These are phyloP conservation scores for Vaccinium darrowii DNA, from an alignment of 148 eudicot species.

Conservation along the genomic window DNA sequence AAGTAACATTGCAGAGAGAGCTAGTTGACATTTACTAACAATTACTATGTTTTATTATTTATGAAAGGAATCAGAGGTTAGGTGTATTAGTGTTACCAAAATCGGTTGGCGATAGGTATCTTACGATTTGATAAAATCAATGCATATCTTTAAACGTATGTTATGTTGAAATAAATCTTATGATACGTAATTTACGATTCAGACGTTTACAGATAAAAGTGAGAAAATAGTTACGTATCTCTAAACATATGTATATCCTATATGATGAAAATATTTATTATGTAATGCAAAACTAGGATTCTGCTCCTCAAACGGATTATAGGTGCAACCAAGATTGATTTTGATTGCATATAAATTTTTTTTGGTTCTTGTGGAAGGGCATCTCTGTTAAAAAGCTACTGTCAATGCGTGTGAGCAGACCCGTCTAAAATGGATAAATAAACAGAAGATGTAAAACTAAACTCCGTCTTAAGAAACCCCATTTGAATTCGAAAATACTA, in stretches of 20 bases:
- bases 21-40: conserved; percentile 10
- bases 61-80: not conserved
- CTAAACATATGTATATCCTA: not conserved
- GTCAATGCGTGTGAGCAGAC: not conserved
- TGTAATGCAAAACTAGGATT: conserved; percentile 3
- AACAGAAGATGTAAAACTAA: not conserved
- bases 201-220: not conserved
- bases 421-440: not conserved
- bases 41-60: not conserved
- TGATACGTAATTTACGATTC: not conserved
- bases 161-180: not conserved
- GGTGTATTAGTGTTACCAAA: not conserved
- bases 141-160: not conserved
- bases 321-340: not conserved
- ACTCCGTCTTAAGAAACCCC: not conserved
- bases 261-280: too few relatives aligned
- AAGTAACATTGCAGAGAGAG: conserved; percentile 4
- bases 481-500: not conserved
- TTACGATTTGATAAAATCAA: not conserved
- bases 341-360: not conserved
- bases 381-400: conserved; percentile 1
- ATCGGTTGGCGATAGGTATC: not conserved
- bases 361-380: conserved; percentile 4
- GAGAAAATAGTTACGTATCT: not conserved
- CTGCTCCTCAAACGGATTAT: not conserved